These are phyloP conservation scores for Lolium multiflorum DNA, from an alignment of 176 grass and related monocot species.

Conservation along the genomic window DNA sequence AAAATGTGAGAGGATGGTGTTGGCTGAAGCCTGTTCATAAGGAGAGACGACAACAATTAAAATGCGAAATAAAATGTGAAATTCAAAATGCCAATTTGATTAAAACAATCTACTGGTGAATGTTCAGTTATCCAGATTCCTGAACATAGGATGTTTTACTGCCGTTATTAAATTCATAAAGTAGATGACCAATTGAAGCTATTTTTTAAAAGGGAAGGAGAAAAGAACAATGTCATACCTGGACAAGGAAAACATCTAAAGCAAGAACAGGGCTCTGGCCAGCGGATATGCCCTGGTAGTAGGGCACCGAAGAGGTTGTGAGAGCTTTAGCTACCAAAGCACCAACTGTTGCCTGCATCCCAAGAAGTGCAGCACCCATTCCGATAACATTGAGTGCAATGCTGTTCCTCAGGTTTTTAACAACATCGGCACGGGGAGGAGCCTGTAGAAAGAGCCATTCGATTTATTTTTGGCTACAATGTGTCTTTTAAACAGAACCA, in stretches of 20 bases:
- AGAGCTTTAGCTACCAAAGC: slow-evolving; percentile 85
- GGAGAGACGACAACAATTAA: background rate
- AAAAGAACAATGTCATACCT: slow-evolving; percentile 51
- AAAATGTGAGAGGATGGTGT: slow-evolving; percentile 89
- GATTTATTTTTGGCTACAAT: background rate
- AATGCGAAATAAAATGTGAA: background rate
- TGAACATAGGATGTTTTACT: background rate
- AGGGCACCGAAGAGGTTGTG: slow-evolving; percentile 71
- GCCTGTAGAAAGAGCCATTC: slow-evolving; percentile 56
- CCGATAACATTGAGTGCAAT: slow-evolving; percentile 76
- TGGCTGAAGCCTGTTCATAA: slow-evolving; percentile 78
- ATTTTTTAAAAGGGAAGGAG: background rate
- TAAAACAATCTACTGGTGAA: background rate
- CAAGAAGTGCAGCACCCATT: slow-evolving; percentile 86
- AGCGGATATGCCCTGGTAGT: slow-evolving; percentile 77
- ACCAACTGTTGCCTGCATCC: slow-evolving; percentile 87
- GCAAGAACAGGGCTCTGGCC: slow-evolving; percentile 88
- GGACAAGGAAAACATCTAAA: slow-evolving; percentile 88
- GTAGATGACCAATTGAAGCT: background rate
- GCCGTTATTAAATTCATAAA: background rate
- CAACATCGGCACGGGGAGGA: slow-evolving; percentile 74
- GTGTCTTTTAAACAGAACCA: background rate
- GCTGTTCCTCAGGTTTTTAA: slow-evolving; percentile 84
- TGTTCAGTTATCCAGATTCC: background rate
- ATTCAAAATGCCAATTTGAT: background rate